Evolutionary conservation across 2,329 filamentous ascomycete genomes (phyloP), one percentile per base, ranked within the genome.

Genomic region (Rutstroemia sydowiana): DNA sequence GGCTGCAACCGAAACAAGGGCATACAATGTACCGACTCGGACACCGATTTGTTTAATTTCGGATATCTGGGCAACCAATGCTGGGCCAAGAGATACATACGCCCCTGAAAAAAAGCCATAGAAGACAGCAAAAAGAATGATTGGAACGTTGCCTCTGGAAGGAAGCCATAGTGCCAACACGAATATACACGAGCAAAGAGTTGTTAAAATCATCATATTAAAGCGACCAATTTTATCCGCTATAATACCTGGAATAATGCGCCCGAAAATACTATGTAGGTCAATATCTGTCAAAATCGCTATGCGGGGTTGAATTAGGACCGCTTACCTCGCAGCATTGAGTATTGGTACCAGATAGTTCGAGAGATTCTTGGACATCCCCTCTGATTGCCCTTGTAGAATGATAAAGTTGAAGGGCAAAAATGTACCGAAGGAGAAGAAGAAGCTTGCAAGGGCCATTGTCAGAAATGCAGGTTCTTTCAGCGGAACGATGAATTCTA

Each of bases 41-140:
- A 80, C 75, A 14, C 85, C 86, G 28, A 89, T 81, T 64, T 87
- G 73, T 16, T 76, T 71, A 23, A 87, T 74, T 45, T 85, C 79
- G 1, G 77, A 80, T 54, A 88, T 83, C 60, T 88, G 81, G 1
- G 82, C 82, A n/a, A 89, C 70, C 10, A 85, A 69, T 0, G 82
- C 75, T 0, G 84, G 79, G 0, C 72, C 39, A 20, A 61, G 44
- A 2, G 53, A 53, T 9, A 78, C 20, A 8, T 31, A 52, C 3
- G 42, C 81, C 0, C 81, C 82, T 0, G 75, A 79, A 2, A 75
- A 75, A 45, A 87, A 71, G 1, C 87, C 86, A 61, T 85, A 88
- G 52, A 84, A 71, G 0, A 73, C 69, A 0, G 78, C 71, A 75
- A 84, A 89, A 0, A 71, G 72, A 60, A 85, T 87, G 23, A 87